A percentile compares a stretch with the other conserved stretches of the same genome.
Conservation (phyloP, 1,284 basidiomycete species). For the Sparassis latifolia region DNA sequence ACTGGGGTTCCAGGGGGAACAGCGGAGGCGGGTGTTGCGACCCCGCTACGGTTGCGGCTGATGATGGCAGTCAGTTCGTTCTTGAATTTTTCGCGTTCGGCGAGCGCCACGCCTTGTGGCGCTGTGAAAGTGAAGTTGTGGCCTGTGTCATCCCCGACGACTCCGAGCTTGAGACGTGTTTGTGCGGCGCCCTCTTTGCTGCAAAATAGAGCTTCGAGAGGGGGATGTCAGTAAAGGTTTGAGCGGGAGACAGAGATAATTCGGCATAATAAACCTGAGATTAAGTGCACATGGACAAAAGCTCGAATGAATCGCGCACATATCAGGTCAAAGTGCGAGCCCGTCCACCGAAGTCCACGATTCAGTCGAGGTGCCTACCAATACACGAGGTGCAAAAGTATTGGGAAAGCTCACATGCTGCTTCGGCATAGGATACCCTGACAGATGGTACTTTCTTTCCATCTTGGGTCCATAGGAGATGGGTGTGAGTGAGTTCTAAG, state of each 20-base stretch:
- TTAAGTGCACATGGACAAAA: no score
- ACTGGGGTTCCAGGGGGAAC: constrained; percentile 24
- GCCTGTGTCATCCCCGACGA: constrained; percentile 58
- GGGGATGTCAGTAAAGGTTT: not conserved
- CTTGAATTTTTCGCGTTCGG: constrained; percentile 78
- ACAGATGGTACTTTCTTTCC: constrained; percentile 55
- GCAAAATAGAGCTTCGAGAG: constrained; percentile 61
- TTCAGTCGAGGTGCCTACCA: no score
- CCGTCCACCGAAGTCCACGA: no score
- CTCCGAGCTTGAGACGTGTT: constrained; percentile 66
- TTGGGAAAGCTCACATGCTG: constrained; percentile 44
- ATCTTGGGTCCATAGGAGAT: constrained; percentile 70
- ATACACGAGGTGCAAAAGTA: no score
- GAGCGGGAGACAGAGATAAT: not conserved
- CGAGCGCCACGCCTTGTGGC: constrained; percentile 48
- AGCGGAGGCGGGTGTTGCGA: constrained; percentile 20
- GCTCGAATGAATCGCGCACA: no score
- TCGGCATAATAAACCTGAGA: not conserved
- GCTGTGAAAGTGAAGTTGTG: constrained; percentile 79
- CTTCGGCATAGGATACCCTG: constrained; percentile 52
- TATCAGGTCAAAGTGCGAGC: no score
- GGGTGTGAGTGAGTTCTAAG: constrained; percentile 60
- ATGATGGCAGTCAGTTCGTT: constrained; percentile 69
- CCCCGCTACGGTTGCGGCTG: constrained; percentile 51
- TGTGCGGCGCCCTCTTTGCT: constrained; percentile 75